phyloP scores from a whole-genome alignment of 495 filamentous ascomycete species.

The Penicillium egyptiacum region DNA sequence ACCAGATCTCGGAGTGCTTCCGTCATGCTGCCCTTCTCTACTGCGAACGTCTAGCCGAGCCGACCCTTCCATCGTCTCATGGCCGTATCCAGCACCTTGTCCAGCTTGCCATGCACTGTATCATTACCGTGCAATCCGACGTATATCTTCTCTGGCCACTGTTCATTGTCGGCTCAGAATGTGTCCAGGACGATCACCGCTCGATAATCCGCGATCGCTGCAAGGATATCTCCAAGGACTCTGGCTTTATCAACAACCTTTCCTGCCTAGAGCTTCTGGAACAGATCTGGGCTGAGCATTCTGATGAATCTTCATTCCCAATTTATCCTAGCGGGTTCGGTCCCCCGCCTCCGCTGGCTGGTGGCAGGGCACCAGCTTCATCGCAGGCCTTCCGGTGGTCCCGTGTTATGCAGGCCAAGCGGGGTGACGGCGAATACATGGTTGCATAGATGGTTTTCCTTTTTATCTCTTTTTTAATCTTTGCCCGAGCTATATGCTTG shows the following conservation, averaged over 20 bases:
- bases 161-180: constrained; percentile 88
- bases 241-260: constrained; percentile 89
- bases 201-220: constrained; percentile 75
- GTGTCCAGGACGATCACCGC: constrained; percentile 78
- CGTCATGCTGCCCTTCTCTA: constrained; percentile 87
- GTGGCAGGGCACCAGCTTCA: constrained; percentile 15
- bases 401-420: constrained; percentile 63
- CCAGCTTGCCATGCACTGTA: constrained; percentile 74
- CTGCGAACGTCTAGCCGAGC: constrained; percentile 82
- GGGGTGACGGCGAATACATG: constrained; percentile 81
- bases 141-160: constrained; percentile 95
- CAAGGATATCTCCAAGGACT: constrained; percentile 80
- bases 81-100: constrained; percentile 83
- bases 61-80: constrained; percentile 69
- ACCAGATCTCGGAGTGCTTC: constrained; percentile 79
- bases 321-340: constrained; percentile 23
- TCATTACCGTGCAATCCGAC: constrained; percentile 73
- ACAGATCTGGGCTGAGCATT: constrained; percentile 69
- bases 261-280: constrained; percentile 84
- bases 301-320: constrained; percentile 26
- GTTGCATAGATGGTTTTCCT: constrained; percentile 56
- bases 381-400: constrained; percentile 71
- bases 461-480: constrained; percentile 3
- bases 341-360: constrained; percentile 22
- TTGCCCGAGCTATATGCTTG: not conserved